Evolutionary conservation across 31 red algal genomes (phyloP).

Genomic region (Porphyra umbilicalis): DNA sequence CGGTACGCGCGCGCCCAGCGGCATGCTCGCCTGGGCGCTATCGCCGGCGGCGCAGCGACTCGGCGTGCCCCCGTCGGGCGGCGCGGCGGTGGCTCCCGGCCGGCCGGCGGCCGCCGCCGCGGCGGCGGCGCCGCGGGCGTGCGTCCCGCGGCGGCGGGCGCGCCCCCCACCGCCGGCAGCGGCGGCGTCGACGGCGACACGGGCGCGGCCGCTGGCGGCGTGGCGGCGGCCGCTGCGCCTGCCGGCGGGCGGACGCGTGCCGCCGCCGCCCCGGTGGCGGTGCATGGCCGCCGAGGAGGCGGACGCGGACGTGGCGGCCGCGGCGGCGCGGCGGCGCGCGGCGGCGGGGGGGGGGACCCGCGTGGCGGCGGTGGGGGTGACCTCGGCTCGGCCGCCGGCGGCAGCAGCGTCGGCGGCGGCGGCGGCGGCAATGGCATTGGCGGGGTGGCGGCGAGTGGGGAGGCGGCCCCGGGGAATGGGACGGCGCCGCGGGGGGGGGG

Average conservation of each 20-base stretch:
- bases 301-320: not conserved
- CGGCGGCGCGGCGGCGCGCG: not conserved
- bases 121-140: not conserved
- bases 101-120: not conserved
- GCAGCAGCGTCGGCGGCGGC: too few species aligned
- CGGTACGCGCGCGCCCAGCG: too few species aligned
- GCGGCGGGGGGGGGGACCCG: not conserved
- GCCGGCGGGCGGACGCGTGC: not conserved
- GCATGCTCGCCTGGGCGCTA: not conserved
- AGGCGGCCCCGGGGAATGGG: not conserved
- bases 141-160: not conserved
- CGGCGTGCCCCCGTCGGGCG: not conserved
- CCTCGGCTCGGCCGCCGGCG: too few species aligned
- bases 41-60: not conserved
- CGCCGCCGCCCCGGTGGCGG: not conserved
- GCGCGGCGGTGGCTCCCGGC: not conserved
- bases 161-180: not conserved
- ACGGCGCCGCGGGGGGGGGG: not conserved
- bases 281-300: not conserved
- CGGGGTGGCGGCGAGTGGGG: not conserved
- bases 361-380: not conserved
- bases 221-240: not conserved
- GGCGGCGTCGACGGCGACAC: not conserved
- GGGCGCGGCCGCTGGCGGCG: not conserved
- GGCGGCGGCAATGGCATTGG: not conserved